Percentiles rank a stretch among this genome's conserved stretches.
Conservation (phyloP, 768 basidiomycete species). For the Rhodotorula sphaerocarpa region DNA sequence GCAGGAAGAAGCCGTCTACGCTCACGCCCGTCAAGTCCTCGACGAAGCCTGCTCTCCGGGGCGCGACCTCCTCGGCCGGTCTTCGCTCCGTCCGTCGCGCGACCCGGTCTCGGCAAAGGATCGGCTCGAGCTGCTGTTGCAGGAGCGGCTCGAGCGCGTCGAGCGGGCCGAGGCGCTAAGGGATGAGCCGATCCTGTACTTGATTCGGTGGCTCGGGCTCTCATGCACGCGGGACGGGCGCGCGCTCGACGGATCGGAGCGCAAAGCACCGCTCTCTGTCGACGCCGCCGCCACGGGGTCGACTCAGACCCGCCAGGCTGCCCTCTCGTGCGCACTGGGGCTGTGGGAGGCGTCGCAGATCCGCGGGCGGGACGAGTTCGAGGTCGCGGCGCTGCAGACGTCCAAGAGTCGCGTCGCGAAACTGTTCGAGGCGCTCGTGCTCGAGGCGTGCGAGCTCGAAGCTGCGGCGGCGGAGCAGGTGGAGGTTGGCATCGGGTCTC, state of each 20-base stretch:
- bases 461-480: neutral
- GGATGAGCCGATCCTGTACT: neutral
- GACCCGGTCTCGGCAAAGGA: too few relatives aligned
- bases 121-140: constrained; percentile 6
- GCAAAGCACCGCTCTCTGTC: too few relatives aligned
- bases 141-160: constrained; percentile 12
- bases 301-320: neutral
- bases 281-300: too few relatives aligned
- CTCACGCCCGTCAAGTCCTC: constrained; percentile 8
- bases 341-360: constrained; percentile 14
- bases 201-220: constrained; percentile 14
- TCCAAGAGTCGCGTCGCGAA: neutral
- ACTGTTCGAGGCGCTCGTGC: constrained; percentile 3
- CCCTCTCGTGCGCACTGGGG: neutral
- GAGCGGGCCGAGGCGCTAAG: constrained; percentile 15
- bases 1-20: constrained; percentile 13
- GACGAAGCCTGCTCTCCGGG: constrained; percentile 9
- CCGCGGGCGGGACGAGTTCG: constrained; percentile 1
- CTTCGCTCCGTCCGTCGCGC: neutral
- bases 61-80: neutral
- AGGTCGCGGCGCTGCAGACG: neutral
- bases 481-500: too few relatives aligned
- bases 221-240: neutral
- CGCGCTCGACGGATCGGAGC: too few relatives aligned
- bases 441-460: constrained; percentile 4